Evolutionary conservation across 192 early-diverging fungal species (phyloP), one percentile per base, ranked within the genome.

Genomic region (Coemansia sp.): DNA sequence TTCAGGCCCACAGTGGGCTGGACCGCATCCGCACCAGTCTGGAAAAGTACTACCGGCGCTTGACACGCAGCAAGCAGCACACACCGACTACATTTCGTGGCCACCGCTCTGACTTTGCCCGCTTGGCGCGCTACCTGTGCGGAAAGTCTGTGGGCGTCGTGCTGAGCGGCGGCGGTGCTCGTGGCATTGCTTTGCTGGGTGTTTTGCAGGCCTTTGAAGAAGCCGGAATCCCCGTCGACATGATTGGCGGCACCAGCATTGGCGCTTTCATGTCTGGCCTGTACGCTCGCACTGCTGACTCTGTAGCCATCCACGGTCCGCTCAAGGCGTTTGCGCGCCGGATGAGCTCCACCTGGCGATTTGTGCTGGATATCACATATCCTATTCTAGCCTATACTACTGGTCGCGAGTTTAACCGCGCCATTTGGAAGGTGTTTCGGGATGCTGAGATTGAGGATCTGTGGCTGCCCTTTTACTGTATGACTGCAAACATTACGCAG

Each of bases 231-330:
- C 96, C 96, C 2, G 88, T 99, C 25, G 97, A 99, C 73, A 96
- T 98, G 82, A 83, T 99, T 50, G 96, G 97, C 24, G 97, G 97
- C n/a, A 97, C 95, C 0, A 92, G 89, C 56, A 98, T 98, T 64
- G 97, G 97, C 10, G 85, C 90, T n/a, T 93, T 98, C 68, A 90
- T 98, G 56, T 90, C 91, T 18, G 97, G 96, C 0, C 83, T 99
- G 15, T 97, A 98, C 62, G 94, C 96, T 12, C 81, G 89, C 31
- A 89, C 92, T 40, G 85, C 90, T 21, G 93, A 98, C 71, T 86
- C 90, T 10, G 93, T 97, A 31, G 83, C 90, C 2, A 90, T 94
- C 10, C 85, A 93, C 64, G 95, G 93, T 14, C 80, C 93, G 37
- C 87, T 90, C 21, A 94, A 92, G 63, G 86, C 87, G 67, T 93